Percentiles rank a stretch among this genome's conserved stretches.
Conservation (phyloP, 345 rosid genomes). For the Noccaea caerulescens region DNA sequence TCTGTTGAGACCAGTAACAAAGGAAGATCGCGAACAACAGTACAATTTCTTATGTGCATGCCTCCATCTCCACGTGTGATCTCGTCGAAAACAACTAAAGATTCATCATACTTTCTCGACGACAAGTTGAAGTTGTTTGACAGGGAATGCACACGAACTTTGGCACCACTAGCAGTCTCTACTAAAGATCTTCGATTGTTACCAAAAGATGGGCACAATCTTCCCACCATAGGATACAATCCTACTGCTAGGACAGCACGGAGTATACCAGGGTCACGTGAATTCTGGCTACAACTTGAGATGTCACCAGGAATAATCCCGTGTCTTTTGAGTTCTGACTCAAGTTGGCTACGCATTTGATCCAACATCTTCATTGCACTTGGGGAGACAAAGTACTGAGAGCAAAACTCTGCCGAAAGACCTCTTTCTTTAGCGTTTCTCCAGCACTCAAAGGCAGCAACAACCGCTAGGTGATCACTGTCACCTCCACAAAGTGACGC, state of each 20-base stretch:
- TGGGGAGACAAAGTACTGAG: slow-evolving; percentile 73
- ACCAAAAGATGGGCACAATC: slow-evolving; percentile 54
- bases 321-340: slow-evolving; percentile 62
- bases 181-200: slow-evolving; percentile 54
- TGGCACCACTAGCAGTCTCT: slow-evolving; percentile 77
- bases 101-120: slow-evolving; percentile 45
- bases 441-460: slow-evolving; percentile 96
- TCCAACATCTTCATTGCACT: slow-evolving; percentile 75
- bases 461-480: slow-evolving; percentile 90
- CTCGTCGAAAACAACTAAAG: slow-evolving; percentile 81
- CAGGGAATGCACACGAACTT: slow-evolving; percentile 69
- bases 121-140: slow-evolving; percentile 63
- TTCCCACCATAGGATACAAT: slow-evolving; percentile 86
- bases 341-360: slow-evolving; percentile 87
- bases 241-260: slow-evolving; percentile 86
- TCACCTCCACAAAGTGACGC: slow-evolving; percentile 82
- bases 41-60: slow-evolving; percentile 72
- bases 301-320: slow-evolving; percentile 68
- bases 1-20: slow-evolving; percentile 74
- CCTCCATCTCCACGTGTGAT: slow-evolving; percentile 86
- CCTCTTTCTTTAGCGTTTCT: slow-evolving; percentile 72
- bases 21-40: slow-evolving; percentile 73
- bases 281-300: slow-evolving; percentile 66
- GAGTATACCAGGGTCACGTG: slow-evolving; percentile 73
- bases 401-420: slow-evolving; percentile 64